Evolutionary conservation across 2,329 filamentous ascomycete species (phyloP), one percentile per base, ranked within the genome.

Genomic region (Diaporthe australafricana): DNA sequence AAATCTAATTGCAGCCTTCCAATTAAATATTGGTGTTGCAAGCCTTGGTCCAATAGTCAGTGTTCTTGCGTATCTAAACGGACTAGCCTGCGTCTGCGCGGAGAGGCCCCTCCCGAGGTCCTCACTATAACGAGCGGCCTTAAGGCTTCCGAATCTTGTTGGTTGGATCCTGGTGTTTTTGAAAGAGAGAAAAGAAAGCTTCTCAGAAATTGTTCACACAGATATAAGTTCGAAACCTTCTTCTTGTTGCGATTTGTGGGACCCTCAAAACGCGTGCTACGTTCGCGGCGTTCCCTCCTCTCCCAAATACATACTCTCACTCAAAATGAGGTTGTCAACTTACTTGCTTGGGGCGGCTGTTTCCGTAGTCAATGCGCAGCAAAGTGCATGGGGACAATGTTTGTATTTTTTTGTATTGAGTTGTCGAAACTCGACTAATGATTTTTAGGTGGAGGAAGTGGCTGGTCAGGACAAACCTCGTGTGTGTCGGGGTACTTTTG

Each of bases 61-160:
- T 48, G 40, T 8, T 32, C 27, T 47, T 4, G 40, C n/a, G 40
- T 47, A 48, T 48, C 27, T 47, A 63, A 47, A 63, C 3, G 27
- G 57, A 22, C 57, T 63, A 63, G 57, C 40, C 40, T n/a, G 57
- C 11, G 20, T 22, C 40, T 47, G 27, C 40, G 20, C 57, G 57
- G 57, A 63, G 25, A 63, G 12, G 40, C 57, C 30, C 27, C 57
- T 7, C 40, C 57, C 57, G 40, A 63, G 56, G 56, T 62, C 40
- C 17, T 30, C 40, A 62, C 56, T 62, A 45, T 62, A 47, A 45
- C 45, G 56, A 38, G 25, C 56, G 38, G 56, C 40, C 56, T 30
- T 14, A 32, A 40, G 40, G 40, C 56, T 62, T 62, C 56, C 56
- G 56, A 45, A 32, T n/a, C 16, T 22, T 62, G 17, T 17, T 11